Evolutionary conservation across 768 basidiomycete genomes (phyloP), one percentile per base, ranked within the genome.

Genomic region (Mycena indigotica): DNA sequence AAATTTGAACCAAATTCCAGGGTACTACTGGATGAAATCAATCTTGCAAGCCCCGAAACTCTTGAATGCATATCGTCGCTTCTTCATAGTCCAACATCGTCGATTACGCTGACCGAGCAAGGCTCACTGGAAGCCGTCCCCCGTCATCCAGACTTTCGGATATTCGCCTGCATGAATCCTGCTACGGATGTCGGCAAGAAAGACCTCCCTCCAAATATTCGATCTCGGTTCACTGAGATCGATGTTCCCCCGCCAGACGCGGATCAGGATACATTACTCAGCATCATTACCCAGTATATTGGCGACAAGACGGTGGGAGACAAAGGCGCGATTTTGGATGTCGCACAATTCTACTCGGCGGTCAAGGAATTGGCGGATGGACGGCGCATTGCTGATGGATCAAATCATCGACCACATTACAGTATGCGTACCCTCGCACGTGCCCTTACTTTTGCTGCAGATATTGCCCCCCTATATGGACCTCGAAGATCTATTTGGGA

Each of bases 121-220:
- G 96, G 95, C 1, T 89, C 93, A 10, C 73, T 98, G 53, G 92
- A 95, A 64, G 89, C 91, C 1, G 81, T 98, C 26, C 87, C 88
- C 49, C 89, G 97, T 0, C 97, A 99, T 70, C 86, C 93, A 17
- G 89, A 96, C 66, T 99, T 99, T 77, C 90, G 96, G 19, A 80
- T 98, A 4, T 98, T 98, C 67, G 95, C 95, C 3, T 99, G 97
- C 70, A 99, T 99, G 97, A 99, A 99, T 68, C 97, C 97, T 4
- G 97, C 97, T 0, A 99, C 95, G 3, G 97, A 99, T 65, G 91
- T 98, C 15, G 97, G 97, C 29, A 99, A 98, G 77, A 97, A 95
- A 66, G 96, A 98, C 66, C 86, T 99, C 0, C 93, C 94, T 17
- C 88, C 91, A 4, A 89, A 88, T 66, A 91, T 98, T 49, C 87